Percentiles rank a stretch among this genome's conserved stretches.
Conservation (phyloP, 2,329 filamentous ascomycete species). For the Ophiostoma sp. region DNA sequence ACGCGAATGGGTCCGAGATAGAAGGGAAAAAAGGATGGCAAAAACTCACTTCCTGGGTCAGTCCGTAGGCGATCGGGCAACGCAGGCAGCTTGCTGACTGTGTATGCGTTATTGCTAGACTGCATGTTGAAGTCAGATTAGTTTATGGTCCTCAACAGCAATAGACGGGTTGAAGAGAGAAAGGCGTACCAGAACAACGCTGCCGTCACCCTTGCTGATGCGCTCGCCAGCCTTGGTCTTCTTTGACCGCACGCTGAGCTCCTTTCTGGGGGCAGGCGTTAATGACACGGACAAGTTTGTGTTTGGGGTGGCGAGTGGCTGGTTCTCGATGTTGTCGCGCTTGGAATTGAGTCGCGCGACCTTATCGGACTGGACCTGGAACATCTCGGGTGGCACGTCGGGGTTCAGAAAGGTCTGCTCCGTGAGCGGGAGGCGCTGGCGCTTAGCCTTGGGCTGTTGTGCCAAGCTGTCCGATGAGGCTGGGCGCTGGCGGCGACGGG, state of each 20-base stretch:
- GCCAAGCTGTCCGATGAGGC: conserved; percentile 49
- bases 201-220: conserved; percentile 61
- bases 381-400: conserved; percentile 47
- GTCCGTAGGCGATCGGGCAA: conserved; percentile 71
- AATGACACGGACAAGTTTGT: conserved; percentile 7
- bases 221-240: conserved; percentile 59
- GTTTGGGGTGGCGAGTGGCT: conserved; percentile 24
- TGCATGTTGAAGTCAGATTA: conserved; percentile 33
- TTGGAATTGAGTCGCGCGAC: conserved; percentile 41
- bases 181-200: conserved; percentile 53
- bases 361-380: conserved; percentile 52
- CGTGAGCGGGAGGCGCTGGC: conserved; percentile 52
- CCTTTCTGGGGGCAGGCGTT: conserved; percentile 40
- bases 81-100: conserved; percentile 75
- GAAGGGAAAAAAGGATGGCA: conserved; percentile 5
- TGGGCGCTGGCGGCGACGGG: conserved; percentile 57
- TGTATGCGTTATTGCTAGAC: conserved; percentile 81
- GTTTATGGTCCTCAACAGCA: background rate
- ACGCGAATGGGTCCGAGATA: background rate
- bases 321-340: conserved; percentile 44
- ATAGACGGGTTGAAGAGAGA: background rate
- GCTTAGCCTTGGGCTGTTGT: conserved; percentile 59
- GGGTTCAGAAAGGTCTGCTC: conserved; percentile 54
- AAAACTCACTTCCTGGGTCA: conserved; percentile 56
- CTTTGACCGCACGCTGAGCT: conserved; percentile 56